phyloP scores from a whole-genome alignment of 2,329 filamentous ascomycete species.

The Tympanopsis confertula region DNA sequence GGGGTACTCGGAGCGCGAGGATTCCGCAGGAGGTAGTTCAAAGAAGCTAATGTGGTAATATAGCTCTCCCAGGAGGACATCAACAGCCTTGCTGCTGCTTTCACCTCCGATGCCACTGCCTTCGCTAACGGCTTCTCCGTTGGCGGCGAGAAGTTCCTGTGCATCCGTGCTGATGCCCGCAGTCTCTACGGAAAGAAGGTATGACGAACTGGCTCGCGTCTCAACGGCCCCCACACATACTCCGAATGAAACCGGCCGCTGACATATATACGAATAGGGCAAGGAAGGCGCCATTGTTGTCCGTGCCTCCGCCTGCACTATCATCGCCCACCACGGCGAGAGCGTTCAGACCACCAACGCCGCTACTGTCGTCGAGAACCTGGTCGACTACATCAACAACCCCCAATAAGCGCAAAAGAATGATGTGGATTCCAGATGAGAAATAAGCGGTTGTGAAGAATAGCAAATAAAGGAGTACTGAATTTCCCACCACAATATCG shows the following conservation, averaged over 20 bases:
- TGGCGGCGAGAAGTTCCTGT: conserved; percentile 66
- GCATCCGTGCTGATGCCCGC: conserved; percentile 64
- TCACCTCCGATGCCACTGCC: conserved; percentile 29
- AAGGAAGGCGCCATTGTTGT: conserved; percentile 70
- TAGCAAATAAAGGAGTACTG: too few species aligned
- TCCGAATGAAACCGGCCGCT: too few species aligned
- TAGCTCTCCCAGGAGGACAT: conserved; percentile 48
- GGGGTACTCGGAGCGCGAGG: too few species aligned
- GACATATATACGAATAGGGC: conserved; percentile 52
- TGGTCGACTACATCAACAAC: conserved; percentile 78
- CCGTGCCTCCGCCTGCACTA: conserved; percentile 80
- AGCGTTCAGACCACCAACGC: conserved; percentile 62
- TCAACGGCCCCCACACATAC: too few species aligned
- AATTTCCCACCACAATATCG: too few species aligned
- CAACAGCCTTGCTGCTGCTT: conserved; percentile 41
- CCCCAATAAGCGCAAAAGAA: conserved; percentile 54
- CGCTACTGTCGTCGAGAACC: conserved; percentile 65
- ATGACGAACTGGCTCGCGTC: too few species aligned
- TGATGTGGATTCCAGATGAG: conserved; percentile 4
- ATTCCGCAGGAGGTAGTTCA: too few species aligned
- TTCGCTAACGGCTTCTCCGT: conserved; percentile 64
- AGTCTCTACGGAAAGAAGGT: conserved; percentile 82
- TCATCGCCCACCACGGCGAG: conserved; percentile 80
- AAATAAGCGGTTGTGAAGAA: too few species aligned
- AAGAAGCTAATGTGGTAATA: conserved; percentile 18